Base-by-base conservation (phyloP, 306 rosid species). In the Gastrolobium bilobum region DNA sequence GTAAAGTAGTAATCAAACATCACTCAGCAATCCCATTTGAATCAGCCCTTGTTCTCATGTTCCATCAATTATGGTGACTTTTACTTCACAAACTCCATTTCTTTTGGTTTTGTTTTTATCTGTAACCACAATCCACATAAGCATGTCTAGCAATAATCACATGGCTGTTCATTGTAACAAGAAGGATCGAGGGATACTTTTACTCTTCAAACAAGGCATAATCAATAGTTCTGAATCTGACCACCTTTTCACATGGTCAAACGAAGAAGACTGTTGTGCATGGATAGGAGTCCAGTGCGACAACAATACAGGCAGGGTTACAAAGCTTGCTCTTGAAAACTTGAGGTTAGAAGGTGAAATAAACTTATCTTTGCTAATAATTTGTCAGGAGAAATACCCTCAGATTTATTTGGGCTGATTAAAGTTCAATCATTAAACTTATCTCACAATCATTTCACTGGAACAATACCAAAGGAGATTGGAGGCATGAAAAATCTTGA, bases 261-360 rank as follows among this genome's bases (percentile, higher is more conserved):
- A 3, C 6, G 9, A 59, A 59, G 6, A 79, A 7, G 37, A 70
- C 9, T 79, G 83, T 26, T 79, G 71, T 29, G 6, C 44, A 7
- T 59, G 83, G 83, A 1, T 26, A 20, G 77, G 71, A 69, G 46
- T 79, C 30, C 37, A 37, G 0, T 79, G 72, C 29, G 54, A 57
- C 63, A 34, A 78, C 44, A 47, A 1, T n/a, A 78, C 70, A 0
- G 6, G 5, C 0, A 78, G 68, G 66, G 77, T 69, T 13, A 48
- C 46, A 20, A 6, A 5, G 8, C 37, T 79, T 35, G 29, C 35
- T 13, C 65, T 69, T 2, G 1, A 8, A 48, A 14, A 6, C 35
- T 34, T 1, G 6, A n/a, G 0, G 0, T 1, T 56, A 0, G 0
- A 3, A 65, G 81, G 81, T 77, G 67, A 53, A 34, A 37, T 76